Evolutionary conservation across 805 yeast genomes (phyloP).

Genomic region (Starmerella sirachaensis): DNA sequence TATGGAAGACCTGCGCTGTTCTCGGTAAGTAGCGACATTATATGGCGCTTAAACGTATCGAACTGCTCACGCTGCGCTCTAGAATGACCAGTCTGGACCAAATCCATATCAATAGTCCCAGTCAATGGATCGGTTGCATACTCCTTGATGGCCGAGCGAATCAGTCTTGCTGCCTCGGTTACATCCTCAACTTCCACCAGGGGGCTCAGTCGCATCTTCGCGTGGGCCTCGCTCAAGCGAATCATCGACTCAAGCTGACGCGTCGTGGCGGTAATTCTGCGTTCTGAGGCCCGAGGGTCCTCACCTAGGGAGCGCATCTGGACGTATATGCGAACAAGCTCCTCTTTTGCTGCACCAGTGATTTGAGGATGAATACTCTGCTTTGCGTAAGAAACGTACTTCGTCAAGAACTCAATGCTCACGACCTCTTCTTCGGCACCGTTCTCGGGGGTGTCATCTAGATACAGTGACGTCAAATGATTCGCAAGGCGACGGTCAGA

Average conservation of each 20-base stretch:
- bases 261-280: constrained; percentile 93
- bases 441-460: constrained; percentile 72
- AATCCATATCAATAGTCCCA: constrained; percentile 93
- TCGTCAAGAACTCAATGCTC: constrained; percentile 77
- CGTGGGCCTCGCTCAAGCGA: constrained; percentile 90
- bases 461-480: constrained; percentile 82
- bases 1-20: constrained; percentile 13
- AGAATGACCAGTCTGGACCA: constrained; percentile 92
- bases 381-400: constrained; percentile 89
- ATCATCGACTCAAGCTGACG: constrained; percentile 95
- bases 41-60: constrained; percentile 17
- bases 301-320: constrained; percentile 92
- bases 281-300: constrained; percentile 72
- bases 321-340: constrained; percentile 76
- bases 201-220: constrained; percentile 76
- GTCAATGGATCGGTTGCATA: constrained; percentile 97
- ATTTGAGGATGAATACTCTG: constrained; percentile 70
- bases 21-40: constrained; percentile 15
- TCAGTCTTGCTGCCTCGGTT: constrained; percentile 82
- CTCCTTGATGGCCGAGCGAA: constrained; percentile 87
- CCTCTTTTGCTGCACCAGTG: constrained; percentile 68
- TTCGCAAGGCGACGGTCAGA: constrained; percentile 76
- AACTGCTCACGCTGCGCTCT: constrained; percentile 44
- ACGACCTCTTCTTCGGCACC: constrained; percentile 57
- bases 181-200: constrained; percentile 72